Conservation (phyloP, 108 stramenopile species). For the Pelagomonas calceolata region DNA sequence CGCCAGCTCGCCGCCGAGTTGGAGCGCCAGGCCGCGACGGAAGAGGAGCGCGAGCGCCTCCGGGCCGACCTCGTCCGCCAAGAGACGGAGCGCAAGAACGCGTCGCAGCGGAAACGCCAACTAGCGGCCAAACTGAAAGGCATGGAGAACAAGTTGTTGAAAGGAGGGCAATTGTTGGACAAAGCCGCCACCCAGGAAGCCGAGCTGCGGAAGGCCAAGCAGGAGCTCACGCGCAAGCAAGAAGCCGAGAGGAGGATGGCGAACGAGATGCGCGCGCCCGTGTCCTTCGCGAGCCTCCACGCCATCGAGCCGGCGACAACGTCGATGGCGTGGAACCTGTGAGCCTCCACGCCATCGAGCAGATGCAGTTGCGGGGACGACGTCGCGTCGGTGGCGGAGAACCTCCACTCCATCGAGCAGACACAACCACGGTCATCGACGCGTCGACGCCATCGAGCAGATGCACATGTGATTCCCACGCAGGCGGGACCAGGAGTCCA, state of each 20-base stretch:
- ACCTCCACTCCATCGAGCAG: too few relatives aligned
- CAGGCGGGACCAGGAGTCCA: constrained; percentile 37
- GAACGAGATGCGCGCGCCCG: constrained; percentile 42
- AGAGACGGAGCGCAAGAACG: constrained; percentile 42
- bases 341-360: too few relatives aligned
- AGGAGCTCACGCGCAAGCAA: constrained; percentile 53
- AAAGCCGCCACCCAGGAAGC: constrained; percentile 74
- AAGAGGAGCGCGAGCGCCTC: constrained; percentile 56
- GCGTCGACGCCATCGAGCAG: too few relatives aligned
- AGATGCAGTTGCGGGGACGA: too few relatives aligned
- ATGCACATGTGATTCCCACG: constrained; percentile 5
- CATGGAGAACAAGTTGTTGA: constrained; percentile 74
- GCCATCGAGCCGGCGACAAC: too few relatives aligned
- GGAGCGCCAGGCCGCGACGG: constrained; percentile 46
- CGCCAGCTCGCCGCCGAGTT: constrained; percentile 37
- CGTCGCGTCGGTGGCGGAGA: too few relatives aligned
- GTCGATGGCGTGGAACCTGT: too few relatives aligned
- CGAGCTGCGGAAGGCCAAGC: constrained; percentile 57
- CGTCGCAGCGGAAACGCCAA: constrained; percentile 45
- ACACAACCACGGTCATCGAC: too few relatives aligned
- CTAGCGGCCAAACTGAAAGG: constrained; percentile 54
- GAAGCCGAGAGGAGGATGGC: constrained; percentile 51
- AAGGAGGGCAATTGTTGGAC: constrained; percentile 66
- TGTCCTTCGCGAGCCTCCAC: too few relatives aligned
- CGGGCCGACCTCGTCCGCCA: constrained; percentile 55